Evolutionary conservation across 371 early-diverging fungal genomes (phyloP).

Genomic region (Scutellospora calospora): DNA sequence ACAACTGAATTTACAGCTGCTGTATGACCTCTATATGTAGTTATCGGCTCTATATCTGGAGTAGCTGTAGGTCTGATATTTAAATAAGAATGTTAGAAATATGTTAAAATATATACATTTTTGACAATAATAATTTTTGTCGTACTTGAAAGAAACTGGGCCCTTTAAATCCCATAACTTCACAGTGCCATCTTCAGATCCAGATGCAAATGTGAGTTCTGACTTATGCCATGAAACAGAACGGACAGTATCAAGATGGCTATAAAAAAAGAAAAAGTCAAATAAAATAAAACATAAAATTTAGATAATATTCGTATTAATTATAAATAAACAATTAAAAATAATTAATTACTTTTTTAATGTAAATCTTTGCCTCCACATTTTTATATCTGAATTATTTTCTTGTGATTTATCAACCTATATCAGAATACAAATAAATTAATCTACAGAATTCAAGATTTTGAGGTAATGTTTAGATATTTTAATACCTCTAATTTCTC

Average conservation of each 20-base stretch:
- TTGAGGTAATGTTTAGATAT: background rate
- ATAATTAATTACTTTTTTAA: conserved; percentile 61
- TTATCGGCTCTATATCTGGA: conserved; percentile 73
- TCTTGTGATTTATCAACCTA: conserved; percentile 30
- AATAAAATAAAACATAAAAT: background rate
- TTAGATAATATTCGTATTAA: background rate
- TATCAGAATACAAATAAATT: background rate
- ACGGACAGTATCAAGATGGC: conserved; percentile 86
- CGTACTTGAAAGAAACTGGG: conserved; percentile 46
- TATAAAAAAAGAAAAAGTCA: conserved; percentile 45
- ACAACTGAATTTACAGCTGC: conserved; percentile 74
- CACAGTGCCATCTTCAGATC: conserved; percentile 87
- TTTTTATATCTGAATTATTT: conserved; percentile 52
- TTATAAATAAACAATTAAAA: background rate
- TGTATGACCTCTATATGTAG: conserved; percentile 86
- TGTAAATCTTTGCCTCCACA: conserved; percentile 69
- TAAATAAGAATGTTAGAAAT: background rate
- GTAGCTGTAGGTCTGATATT: conserved; percentile 21
- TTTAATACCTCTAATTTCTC: conserved; percentile 39
- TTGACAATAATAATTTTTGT: background rate
- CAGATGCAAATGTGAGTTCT: conserved; percentile 71
- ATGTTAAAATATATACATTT: background rate
- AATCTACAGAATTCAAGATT: background rate
- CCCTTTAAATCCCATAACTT: conserved; percentile 78
- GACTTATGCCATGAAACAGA: conserved; percentile 73